These are phyloP conservation scores for Dryadomyces sulphureus DNA, from an alignment of 2,329 filamentous ascomycete genomes.

Conservation along the genomic window DNA sequence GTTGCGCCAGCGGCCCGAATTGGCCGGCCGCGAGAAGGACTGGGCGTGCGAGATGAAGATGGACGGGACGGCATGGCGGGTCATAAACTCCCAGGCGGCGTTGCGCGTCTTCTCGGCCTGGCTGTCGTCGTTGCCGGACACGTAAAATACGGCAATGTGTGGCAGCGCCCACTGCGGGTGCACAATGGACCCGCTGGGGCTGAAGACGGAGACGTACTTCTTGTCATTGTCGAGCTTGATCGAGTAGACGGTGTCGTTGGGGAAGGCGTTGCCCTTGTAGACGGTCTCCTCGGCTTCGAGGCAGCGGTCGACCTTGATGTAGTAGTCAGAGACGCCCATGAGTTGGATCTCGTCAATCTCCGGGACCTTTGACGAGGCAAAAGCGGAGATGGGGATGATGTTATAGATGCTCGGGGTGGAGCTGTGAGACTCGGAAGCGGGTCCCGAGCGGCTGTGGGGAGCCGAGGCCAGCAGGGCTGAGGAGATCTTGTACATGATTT, in stretches of 20 bases:
- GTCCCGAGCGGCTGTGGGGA: constrained; percentile 5
- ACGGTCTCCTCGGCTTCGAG: constrained; percentile 22
- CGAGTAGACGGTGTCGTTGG: constrained; percentile 19
- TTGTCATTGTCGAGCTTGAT: constrained; percentile 25
- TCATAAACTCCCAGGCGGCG: constrained; percentile 30
- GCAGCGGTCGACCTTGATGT: constrained; percentile 36
- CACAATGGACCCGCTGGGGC: constrained; percentile 22
- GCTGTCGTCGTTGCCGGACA: constrained; percentile 26
- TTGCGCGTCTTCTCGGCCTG: constrained; percentile 23
- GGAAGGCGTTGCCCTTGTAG: constrained; percentile 12
- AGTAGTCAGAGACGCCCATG: constrained; percentile 33
- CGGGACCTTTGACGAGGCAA: constrained; percentile 27
- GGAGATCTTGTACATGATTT: constrained; percentile 31
- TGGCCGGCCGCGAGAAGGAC: constrained; percentile 18
- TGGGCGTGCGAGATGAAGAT: constrained; percentile 32
- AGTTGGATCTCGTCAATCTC: constrained; percentile 29
- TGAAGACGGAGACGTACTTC: constrained; percentile 20
- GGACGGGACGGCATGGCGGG: constrained; percentile 28
- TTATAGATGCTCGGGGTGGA: constrained; percentile 23
- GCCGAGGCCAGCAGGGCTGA: constrained; percentile 29
- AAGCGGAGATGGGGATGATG: constrained; percentile 33
- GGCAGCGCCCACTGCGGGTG: constrained; percentile 30
- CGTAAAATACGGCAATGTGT: constrained; percentile 34
- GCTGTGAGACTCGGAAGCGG: neutral
- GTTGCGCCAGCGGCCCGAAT: constrained; percentile 18